Evolutionary conservation across 768 basidiomycete species (phyloP), one percentile per base, ranked within the genome.

Genomic region (Boletus reticuloceps): DNA sequence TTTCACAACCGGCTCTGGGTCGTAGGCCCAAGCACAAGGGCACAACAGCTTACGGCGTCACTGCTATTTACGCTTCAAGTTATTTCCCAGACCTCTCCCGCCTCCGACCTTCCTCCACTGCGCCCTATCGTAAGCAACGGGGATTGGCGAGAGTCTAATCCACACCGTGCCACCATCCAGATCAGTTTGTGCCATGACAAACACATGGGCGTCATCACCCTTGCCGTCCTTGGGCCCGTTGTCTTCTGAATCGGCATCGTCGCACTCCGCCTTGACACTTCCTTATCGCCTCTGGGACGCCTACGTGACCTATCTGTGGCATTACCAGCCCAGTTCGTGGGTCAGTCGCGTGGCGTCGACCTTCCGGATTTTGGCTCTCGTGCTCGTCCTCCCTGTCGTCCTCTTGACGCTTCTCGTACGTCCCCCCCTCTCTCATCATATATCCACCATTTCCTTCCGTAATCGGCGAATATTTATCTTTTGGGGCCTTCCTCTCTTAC

Each of bases 361-460:
- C 7, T 86, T 79, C 61, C 85, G 88, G 52, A 68, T 89, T 45
- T 76, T 91, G 56, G 85, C 89, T 22, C 69, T 77, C 54, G 22
- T 87, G 34, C 61, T 74, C 53, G 64, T 79, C 54, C 50, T 75
- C 17, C 80, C 80, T 5, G 72, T 89, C 49, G 64, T 86, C 52
- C 71, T 85, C 48, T 72, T 91, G 41, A 86, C 85, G 5, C 74
- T 89, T 58, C 70, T 91, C 53, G 89, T 89, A 73, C 54, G 83
- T 75, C 53, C 53, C 20, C 43, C 56, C 29, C 13, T 52, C 22
- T 50, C 55, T 34, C 20, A 31, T 31, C 37, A 7, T 7, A 25
- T 48, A 48, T 58, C 51, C 29, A 41, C 57, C 36, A 32, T 41
- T 40, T 47, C 38, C 39, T 64, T 37, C 52, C 52, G 63, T 47